Conservation (phyloP, 108 stramenopile genomes). For the Nannochloropsis salina region DNA sequence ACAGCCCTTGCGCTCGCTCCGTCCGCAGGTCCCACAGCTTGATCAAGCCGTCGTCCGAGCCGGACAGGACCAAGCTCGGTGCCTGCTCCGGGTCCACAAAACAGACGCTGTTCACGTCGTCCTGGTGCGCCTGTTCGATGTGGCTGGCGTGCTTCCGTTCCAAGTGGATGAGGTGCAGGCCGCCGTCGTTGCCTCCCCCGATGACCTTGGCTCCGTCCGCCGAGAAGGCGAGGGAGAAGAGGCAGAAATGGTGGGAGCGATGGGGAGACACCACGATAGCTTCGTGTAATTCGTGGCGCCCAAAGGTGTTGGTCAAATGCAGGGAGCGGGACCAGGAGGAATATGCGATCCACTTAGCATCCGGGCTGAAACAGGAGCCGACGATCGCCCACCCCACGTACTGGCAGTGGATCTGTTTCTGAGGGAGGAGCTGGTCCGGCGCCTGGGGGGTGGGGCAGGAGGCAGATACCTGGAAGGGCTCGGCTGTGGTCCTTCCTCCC, state of each 20-base stretch:
- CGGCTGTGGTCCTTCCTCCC: no score
- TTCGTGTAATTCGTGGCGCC: constrained; percentile 42
- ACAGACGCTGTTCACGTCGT: constrained; percentile 47
- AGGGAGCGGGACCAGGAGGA: constrained; percentile 40
- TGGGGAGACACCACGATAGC: constrained; percentile 31
- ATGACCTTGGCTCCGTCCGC: constrained; percentile 24
- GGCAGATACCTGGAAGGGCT: neutral
- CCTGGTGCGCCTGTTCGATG: constrained; percentile 29
- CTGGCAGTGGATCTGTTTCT: constrained; percentile 23
- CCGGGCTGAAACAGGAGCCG: constrained; percentile 37
- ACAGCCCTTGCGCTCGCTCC: neutral
- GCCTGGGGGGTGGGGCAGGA: neutral
- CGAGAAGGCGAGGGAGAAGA: constrained; percentile 46
- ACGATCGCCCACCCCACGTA: constrained; percentile 38
- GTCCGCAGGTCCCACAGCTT: constrained; percentile 15
- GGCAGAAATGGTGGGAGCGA: constrained; percentile 32
- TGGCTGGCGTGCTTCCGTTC: constrained; percentile 26
- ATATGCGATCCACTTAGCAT: constrained; percentile 45
- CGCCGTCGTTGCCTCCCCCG: constrained; percentile 35
- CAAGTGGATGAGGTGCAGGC: constrained; percentile 43
- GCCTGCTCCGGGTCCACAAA: constrained; percentile 26
- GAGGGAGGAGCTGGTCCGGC: neutral
- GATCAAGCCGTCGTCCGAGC: constrained; percentile 43
- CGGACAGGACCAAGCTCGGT: constrained; percentile 35
- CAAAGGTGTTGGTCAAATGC: constrained; percentile 37